A percentile compares a stretch with the other conserved stretches of the same genome.
Conservation (phyloP, 202 grass and related monocot genomes). For the Carex sylvatica region DNA sequence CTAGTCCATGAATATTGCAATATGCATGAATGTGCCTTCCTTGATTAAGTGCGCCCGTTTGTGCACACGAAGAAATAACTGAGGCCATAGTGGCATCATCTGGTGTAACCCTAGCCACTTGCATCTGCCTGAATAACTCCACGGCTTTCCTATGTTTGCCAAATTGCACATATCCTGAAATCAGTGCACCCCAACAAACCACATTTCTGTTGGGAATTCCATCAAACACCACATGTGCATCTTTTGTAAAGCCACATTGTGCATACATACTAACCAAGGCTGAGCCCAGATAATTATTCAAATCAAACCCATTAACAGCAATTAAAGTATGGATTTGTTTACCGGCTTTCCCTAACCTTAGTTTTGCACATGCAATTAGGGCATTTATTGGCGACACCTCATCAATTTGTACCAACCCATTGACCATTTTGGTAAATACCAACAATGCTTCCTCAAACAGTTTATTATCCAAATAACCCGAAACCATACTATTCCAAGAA, state of each 20-base stretch:
- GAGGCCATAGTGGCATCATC: conserved; percentile 75
- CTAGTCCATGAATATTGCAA: conserved; percentile 61
- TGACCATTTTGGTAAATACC: conserved; percentile 55
- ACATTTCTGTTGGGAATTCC: conserved; percentile 62
- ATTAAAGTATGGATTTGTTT: conserved; percentile 59
- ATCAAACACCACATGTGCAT: conserved; percentile 71
- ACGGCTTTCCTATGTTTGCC: conserved; percentile 64
- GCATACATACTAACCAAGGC: conserved; percentile 87
- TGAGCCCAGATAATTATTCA: conserved; percentile 61
- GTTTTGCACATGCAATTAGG: conserved; percentile 69
- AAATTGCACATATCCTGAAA: conserved; percentile 62
- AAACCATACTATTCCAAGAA: conserved; percentile 87
- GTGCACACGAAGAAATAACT: conserved; percentile 74
- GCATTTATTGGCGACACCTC: conserved; percentile 62
- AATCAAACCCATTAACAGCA: conserved; percentile 51
- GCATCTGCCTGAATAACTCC: conserved; percentile 74
- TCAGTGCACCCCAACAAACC: conserved; percentile 89
- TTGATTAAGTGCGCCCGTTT: conserved; percentile 71
- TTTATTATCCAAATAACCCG: conserved; percentile 54
- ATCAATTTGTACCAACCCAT: conserved; percentile 48
- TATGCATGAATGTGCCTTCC: conserved; percentile 78
- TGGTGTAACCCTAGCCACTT: conserved; percentile 54
- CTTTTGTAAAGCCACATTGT: conserved; percentile 52
- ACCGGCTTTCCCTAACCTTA: conserved; percentile 33
- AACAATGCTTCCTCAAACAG: conserved; percentile 48